Evolutionary conservation across 1,139 yeast genomes (phyloP).

Genomic region (Kodamaea plutei): DNA sequence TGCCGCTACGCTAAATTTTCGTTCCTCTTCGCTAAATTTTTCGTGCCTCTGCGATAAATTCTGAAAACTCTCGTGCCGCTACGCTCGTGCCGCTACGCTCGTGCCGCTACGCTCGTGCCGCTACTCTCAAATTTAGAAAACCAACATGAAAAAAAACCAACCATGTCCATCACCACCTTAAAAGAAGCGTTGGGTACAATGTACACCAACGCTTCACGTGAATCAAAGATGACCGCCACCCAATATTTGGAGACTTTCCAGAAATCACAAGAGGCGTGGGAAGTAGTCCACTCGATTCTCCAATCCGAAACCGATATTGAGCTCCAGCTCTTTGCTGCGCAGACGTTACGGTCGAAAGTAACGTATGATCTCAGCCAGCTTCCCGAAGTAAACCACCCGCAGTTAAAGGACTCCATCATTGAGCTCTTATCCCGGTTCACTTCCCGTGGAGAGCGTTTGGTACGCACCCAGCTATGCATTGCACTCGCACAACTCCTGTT

Average conservation of each 20-base stretch:
- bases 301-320: conserved; percentile 41
- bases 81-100: too few relatives aligned
- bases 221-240: conserved; percentile 57
- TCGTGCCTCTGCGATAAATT: too few relatives aligned
- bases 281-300: conserved; percentile 33
- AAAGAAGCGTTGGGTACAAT: conserved; percentile 56
- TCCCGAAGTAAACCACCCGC: conserved; percentile 47
- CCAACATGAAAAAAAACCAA: too few relatives aligned
- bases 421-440: conserved; percentile 48
- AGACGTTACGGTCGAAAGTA: conserved; percentile 79
- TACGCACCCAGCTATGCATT: conserved; percentile 76
- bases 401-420: conserved; percentile 60
- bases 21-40: too few relatives aligned
- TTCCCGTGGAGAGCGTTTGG: conserved; percentile 40
- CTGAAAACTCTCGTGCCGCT: too few relatives aligned
- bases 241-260: conserved; percentile 75
- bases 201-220: conserved; percentile 51
- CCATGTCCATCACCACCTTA: conserved; percentile 17
- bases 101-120: too few relatives aligned
- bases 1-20: too few relatives aligned
- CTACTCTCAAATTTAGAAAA: too few relatives aligned
- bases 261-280: conserved; percentile 73
- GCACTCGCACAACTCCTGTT: conserved; percentile 79
- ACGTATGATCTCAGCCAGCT: conserved; percentile 82
- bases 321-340: conserved; percentile 75